phyloP scores from a whole-genome alignment of 192 early-diverging fungal genomes.

The Piromyces finnis region DNA sequence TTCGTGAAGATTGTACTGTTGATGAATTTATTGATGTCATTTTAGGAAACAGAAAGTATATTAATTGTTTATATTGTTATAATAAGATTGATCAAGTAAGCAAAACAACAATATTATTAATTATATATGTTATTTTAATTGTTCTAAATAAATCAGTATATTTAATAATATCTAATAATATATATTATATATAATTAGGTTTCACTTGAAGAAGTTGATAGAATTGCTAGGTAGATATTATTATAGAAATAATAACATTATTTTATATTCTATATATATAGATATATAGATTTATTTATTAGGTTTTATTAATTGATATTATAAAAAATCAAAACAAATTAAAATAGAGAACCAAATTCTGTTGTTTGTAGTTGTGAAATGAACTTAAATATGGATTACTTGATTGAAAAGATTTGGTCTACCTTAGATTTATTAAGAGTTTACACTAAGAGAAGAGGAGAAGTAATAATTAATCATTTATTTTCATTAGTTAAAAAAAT shows the following conservation, averaged over 20 bases:
- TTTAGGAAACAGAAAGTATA: conserved; percentile 89
- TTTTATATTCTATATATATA: no score
- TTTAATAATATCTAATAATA: no score
- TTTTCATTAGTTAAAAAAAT: no score
- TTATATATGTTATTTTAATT: no score
- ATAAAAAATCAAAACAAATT: no score
- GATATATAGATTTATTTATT: not conserved
- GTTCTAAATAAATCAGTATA: no score
- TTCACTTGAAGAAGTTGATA: conserved; percentile 60
- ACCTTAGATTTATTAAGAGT: conserved; percentile 73
- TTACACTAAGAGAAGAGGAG: conserved; percentile 91
- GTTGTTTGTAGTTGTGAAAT: conserved; percentile 82
- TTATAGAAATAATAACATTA: no score
- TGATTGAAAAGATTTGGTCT: conserved; percentile 83
- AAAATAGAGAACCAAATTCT: conserved; percentile 41
- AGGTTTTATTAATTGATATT: no score
- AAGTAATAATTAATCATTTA: conserved; percentile 7
- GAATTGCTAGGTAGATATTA: not conserved
- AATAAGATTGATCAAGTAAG: conserved; percentile 80
- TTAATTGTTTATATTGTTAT: conserved; percentile 80
- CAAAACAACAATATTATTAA: not conserved
- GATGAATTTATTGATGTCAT: conserved; percentile 99
- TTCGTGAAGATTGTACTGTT: conserved; percentile 89
- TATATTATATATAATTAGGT: conserved; percentile 27
- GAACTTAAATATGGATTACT: conserved; percentile 79